These are phyloP conservation scores for Chaetomium fimeti DNA, from an alignment of 495 filamentous ascomycete genomes.

Conservation along the genomic window DNA sequence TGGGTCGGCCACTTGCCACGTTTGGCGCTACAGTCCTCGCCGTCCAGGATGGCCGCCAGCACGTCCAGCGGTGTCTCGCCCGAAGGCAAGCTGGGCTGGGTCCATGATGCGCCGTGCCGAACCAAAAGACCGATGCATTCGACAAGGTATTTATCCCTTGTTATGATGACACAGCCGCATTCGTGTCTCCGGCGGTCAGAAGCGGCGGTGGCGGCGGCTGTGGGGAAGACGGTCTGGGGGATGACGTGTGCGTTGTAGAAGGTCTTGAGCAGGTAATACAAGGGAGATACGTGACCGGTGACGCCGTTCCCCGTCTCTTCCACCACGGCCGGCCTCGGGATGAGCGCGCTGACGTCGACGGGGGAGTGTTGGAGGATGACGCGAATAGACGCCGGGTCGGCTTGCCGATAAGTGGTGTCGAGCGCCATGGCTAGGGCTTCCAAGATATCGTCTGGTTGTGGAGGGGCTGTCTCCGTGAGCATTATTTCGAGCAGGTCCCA, in stretches of 20 bases:
- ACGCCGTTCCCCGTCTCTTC: neutral
- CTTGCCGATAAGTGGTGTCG: neutral
- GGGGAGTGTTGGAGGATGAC: neutral
- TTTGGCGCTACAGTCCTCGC: neutral
- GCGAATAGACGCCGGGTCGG: neutral
- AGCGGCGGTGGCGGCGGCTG: neutral
- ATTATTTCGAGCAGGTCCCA: neutral
- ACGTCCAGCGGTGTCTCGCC: constrained; percentile 10
- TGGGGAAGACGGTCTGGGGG: neutral
- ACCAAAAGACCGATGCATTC: neutral
- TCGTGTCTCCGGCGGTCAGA: too few relatives aligned
- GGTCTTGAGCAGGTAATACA: constrained; percentile 10
- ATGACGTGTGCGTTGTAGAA: neutral
- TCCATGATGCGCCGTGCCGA: neutral
- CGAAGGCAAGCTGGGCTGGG: neutral
- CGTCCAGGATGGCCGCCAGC: neutral
- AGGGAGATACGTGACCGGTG: neutral
- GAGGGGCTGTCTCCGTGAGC: neutral
- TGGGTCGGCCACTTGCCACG: neutral
- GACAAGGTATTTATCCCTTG: neutral
- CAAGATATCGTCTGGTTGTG: neutral
- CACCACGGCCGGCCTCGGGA: neutral
- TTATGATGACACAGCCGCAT: neutral
- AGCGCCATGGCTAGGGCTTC: constrained; percentile 7
- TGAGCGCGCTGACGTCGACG: neutral